Conservation (phyloP, 2,329 filamentous ascomycete genomes). For the Fusarium sambucinum region DNA sequence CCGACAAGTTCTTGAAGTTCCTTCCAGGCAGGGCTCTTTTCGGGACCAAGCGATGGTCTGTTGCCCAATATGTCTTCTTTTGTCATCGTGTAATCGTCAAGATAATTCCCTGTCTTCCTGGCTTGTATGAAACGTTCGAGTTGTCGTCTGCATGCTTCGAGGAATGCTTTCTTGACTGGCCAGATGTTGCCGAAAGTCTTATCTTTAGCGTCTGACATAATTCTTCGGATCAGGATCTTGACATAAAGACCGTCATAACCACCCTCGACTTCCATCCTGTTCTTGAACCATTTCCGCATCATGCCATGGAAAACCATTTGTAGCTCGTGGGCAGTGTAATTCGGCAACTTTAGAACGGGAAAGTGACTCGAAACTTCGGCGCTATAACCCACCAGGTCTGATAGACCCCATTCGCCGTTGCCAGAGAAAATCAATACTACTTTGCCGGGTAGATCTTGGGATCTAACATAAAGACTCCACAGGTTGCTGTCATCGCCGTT, state of each 20-base stretch:
- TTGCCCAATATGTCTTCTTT: constrained; percentile 78
- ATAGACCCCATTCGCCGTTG: constrained; percentile 61
- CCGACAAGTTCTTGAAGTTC: constrained; percentile 71
- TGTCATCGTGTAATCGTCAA: constrained; percentile 53
- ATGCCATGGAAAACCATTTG: constrained; percentile 67
- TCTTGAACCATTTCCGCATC: constrained; percentile 66
- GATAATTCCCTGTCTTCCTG: constrained; percentile 39
- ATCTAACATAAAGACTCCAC: constrained; percentile 47
- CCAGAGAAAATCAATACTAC: constrained; percentile 49
- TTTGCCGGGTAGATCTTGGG: constrained; percentile 46
- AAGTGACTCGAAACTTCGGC: constrained; percentile 50
- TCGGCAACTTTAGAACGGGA: constrained; percentile 67
- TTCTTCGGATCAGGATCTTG: constrained; percentile 70
- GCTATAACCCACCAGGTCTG: constrained; percentile 72
- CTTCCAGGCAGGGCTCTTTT: constrained; percentile 66
- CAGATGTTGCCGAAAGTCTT: constrained; percentile 80
- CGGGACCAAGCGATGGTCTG: constrained; percentile 66
- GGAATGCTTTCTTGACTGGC: constrained; percentile 68
- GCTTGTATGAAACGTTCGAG: constrained; percentile 64
- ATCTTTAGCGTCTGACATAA: constrained; percentile 70
- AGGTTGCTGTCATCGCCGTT: constrained; percentile 47
- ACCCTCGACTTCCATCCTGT: constrained; percentile 69
- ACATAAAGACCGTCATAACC: constrained; percentile 70
- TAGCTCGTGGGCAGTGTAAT: constrained; percentile 74
- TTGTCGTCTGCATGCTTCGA: constrained; percentile 67